Percentiles rank a stretch among this genome's conserved stretches.
phyloP scores from a whole-genome alignment of 192 early-diverging fungal genomes.

The Coemansia sp. region DNA sequence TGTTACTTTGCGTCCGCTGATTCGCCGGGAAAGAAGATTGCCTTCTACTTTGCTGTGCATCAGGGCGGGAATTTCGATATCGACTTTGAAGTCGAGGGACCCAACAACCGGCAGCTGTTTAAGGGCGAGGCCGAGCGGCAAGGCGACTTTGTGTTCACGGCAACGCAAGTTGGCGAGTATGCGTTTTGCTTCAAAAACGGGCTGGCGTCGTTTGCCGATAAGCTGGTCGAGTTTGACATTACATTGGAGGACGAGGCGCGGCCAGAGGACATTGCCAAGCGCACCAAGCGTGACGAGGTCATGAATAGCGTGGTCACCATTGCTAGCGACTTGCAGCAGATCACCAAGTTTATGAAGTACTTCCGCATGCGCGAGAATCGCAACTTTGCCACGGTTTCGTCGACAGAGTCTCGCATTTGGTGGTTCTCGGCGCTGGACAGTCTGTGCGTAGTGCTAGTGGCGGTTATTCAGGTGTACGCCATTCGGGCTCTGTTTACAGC shows the following conservation, averaged over 20 bases:
- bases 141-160: slow-evolving; percentile 92
- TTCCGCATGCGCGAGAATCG: slow-evolving; percentile 88
- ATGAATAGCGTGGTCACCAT: slow-evolving; percentile 60
- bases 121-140: slow-evolving; percentile 85
- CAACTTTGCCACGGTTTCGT: slow-evolving; percentile 85
- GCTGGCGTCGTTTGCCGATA: slow-evolving; percentile 92
- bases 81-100: slow-evolving; percentile 84
- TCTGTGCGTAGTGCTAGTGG: slow-evolving; percentile 75
- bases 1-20: slow-evolving; percentile 89
- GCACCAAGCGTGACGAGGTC: slow-evolving; percentile 58
- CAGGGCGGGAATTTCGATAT: slow-evolving; percentile 95
- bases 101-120: slow-evolving; percentile 65
- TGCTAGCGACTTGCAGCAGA: slow-evolving; percentile 61
- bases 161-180: slow-evolving; percentile 84
- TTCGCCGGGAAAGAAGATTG: slow-evolving; percentile 82
- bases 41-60: slow-evolving; percentile 98
- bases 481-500: slow-evolving; percentile 89
- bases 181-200: slow-evolving; percentile 96
- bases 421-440: slow-evolving; percentile 88
- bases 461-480: slow-evolving; percentile 89
- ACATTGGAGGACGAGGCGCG: slow-evolving; percentile 84
- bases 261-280: slow-evolving; percentile 56
- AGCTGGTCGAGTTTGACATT: slow-evolving; percentile 94
- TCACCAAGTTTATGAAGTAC: slow-evolving; percentile 82
- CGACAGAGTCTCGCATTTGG: slow-evolving; percentile 82